Base-by-base conservation (phyloP, 371 early-diverging fungal species). In the Mortierella polycephala region DNA sequence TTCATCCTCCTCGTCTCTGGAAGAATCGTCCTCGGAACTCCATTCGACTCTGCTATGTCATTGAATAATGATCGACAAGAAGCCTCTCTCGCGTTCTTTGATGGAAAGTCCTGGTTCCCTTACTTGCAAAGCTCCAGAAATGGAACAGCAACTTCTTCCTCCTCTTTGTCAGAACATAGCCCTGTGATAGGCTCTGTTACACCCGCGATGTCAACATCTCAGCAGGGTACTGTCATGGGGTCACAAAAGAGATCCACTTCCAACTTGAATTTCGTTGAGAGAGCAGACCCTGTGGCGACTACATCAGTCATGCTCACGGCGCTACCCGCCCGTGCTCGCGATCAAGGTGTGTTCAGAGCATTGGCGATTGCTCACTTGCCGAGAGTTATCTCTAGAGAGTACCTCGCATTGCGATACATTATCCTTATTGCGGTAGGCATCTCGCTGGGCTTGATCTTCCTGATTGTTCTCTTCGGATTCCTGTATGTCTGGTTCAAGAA, bases 361-460 rank as follows among this genome's bases (percentile, higher is more conserved):
- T 46, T 75, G 40, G 76, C 76, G 20, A 71, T 75, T 21, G 71
- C 70, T 7, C 76, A 75, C 56, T 50, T 75, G 9, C 76, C 76
- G 1, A 39, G 76, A 5, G 63, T 75, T 50, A 67, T 75, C 21
- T 49, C 71, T 18, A 66, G 67, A 0, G 83, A 69, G 14, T 85
- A 77, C 58, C 75, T 90, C 18, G 82, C 92, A 1, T 67, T 86
- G 0, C 87, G 90, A 0, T 66, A 91, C 59, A 90, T 94, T 6
- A 88, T 94, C 45, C 71, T 93, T 7, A 87, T 92, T 47, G 86
- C 94, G 10, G 75, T 91, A 37, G 93, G 89, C 23, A 85, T 89
- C 11, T 87, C 93, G 1, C 81, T 93, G 16, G 90, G 85, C 14
- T 82, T 93, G 18, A 91, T 92, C 6, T 85, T 90, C 59, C 65